Evolutionary conservation across 768 basidiomycete genomes (phyloP), one percentile per base, ranked within the genome.

Genomic region (Bullera alba): DNA sequence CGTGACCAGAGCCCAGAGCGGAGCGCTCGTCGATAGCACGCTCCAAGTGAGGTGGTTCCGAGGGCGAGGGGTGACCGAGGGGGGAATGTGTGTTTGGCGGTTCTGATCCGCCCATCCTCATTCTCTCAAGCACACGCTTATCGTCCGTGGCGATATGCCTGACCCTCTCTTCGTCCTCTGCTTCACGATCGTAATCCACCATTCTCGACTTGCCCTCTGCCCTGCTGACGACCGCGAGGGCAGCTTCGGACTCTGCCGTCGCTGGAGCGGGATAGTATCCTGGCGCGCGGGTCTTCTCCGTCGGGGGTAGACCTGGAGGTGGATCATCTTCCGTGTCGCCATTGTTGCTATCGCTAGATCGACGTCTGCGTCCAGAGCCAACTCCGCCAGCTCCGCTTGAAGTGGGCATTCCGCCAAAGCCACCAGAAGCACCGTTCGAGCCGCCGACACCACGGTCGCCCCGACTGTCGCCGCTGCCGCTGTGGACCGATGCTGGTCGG

Each of bases 61-160:
- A 23, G 15, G n/a, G 17, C 8, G 15, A 14, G 3, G 37, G 27
- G 8, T 21, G 22, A n/a, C 26, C 22, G 16, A 42, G 19, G n/a
- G 46, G 41, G 2, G 60, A 56, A n/a, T n/a, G n/a, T n/a, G n/a
- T n/a, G 19, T 56, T 23, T 16, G 52, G 48, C 1, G 70, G 68
- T 15, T 60, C 62, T 21, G 66, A 65, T n/a, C 51, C 67, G 2
- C 59, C 63, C n/a, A 66, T 17, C 38, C 68, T 37, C 48, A 72
- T 37, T 27, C 56, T 46, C 50, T 72, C 71, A 25, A 72, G 32
- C 3, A 68, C 54, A 5, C 51, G 42, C 49, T 72, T 72, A 45
- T 72, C 71, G 41, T 72, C 71, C 43, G 71, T 72, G 5, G 71
- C 71, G 19, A 69, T 51, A 45, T 72, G 71, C 15, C 58, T 51